These are phyloP conservation scores for Scedosporium apiospermum DNA, from an alignment of 2,329 filamentous ascomycete species.

Conservation along the genomic window DNA sequence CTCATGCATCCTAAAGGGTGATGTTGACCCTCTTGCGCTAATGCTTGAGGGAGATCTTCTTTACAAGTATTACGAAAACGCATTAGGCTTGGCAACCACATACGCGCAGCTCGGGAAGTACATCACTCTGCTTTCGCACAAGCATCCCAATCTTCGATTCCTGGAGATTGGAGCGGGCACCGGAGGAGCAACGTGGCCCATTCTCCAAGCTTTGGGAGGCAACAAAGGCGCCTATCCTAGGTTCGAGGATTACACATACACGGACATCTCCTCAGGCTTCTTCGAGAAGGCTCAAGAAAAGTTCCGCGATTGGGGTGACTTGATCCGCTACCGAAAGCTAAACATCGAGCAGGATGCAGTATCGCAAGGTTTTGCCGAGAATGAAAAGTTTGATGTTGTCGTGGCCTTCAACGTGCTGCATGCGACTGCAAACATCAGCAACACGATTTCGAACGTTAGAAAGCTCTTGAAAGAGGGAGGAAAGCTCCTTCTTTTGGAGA, in stretches of 20 bases:
- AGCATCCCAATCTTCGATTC: constrained; percentile 20
- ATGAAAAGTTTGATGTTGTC: constrained; percentile 13
- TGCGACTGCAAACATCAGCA: constrained; percentile 17
- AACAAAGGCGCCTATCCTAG: constrained; percentile 12
- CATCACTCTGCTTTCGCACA: constrained; percentile 10
- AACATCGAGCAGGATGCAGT: constrained; percentile 9
- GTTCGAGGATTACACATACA: constrained; percentile 25
- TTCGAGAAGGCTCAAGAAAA: constrained; percentile 17
- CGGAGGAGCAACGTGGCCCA: constrained; percentile 21
- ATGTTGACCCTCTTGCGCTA: constrained; percentile 23
- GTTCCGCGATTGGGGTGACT: constrained; percentile 5
- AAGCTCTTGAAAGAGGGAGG: constrained; percentile 18
- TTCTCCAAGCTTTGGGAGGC: constrained; percentile 18
- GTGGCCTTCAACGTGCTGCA: constrained; percentile 20
- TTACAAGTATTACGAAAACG: constrained; percentile 14
- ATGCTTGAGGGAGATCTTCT: constrained; percentile 24
- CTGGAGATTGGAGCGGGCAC: constrained; percentile 31
- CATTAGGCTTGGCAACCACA: background rate
- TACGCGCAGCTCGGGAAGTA: constrained; percentile 7
- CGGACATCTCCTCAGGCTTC: constrained; percentile 27
- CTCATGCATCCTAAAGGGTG: background rate
- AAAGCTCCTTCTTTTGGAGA: constrained; percentile 6
- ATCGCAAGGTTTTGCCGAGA: constrained; percentile 11
- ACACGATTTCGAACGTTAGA: constrained; percentile 11
- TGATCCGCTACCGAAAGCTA: constrained; percentile 16